Base-by-base conservation (phyloP, 805 yeast genomes). In the Starmera amethionina region DNA sequence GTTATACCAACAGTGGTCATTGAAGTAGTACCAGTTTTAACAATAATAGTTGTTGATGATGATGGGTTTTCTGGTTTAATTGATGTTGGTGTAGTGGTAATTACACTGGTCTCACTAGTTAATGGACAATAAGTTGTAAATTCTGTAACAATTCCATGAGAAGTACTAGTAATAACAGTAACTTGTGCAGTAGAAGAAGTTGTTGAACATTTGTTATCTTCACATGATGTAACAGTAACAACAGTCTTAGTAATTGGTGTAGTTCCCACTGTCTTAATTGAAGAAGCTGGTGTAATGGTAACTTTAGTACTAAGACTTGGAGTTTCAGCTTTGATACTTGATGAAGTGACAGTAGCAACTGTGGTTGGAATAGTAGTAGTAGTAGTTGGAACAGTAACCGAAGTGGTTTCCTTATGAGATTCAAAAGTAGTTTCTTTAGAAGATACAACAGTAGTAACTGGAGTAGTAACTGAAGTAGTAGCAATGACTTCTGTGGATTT, bases 71-170 rank as follows among this genome's bases (percentile, higher is more conserved):
- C 36, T 19, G 13, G 36, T 25, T 34, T 8, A 8, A 13, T 19
- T 11, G 36, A 34, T 6, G 15, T 22, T 30, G 30, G 13, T 8
- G 25, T 14, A 18, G 34, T 30, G 32, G 32, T 30, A 19, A 31
- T 7, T 30, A 4, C 15, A n/a, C 15, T 3, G 5, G 11, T 14
- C 4, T 13, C 15, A 33, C 30, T 19, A 19, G 34, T 44, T 18
- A 52, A 41, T 36, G 68, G 68, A 45, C 67, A 62, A 57, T 59
- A 62, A 11, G 68, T 62, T 18, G 66, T 60, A 56, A 59, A 68
- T 18, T 54, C 51, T 13, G 67, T 68, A 35, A 35, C 56, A 3
- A 45, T 42, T 11, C 67, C 59, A 30, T 40, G 41, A 14, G 40
- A 39, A 5, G 65, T 58, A 34, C 55, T 54, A 33, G 65, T 62